phyloP scores from a whole-genome alignment of 495 filamentous ascomycete genomes.

The Daldinia grandis region DNA sequence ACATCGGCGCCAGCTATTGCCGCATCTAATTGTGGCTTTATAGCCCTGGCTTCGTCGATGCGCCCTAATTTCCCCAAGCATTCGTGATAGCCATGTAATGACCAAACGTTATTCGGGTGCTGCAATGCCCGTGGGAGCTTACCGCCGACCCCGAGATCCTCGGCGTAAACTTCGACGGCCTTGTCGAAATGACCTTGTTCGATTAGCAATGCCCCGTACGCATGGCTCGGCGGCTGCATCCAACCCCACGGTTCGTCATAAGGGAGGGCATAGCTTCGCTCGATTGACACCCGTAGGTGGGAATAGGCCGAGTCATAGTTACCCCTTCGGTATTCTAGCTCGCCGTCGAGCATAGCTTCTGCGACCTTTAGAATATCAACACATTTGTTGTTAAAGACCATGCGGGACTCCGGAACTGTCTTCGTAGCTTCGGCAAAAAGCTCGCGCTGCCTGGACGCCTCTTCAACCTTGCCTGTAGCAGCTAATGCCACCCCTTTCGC shows the following conservation, averaged over 20 bases:
- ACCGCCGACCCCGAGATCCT: slow-evolving; percentile 67
- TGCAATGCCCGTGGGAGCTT: slow-evolving; percentile 64
- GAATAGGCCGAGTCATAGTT: slow-evolving; percentile 64
- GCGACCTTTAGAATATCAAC: slow-evolving; percentile 67
- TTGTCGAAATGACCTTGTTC: slow-evolving; percentile 67
- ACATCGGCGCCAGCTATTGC: slow-evolving; percentile 67
- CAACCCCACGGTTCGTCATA: slow-evolving; percentile 77
- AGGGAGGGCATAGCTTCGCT: slow-evolving; percentile 63
- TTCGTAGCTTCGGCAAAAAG: slow-evolving; percentile 58
- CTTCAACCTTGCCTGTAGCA: slow-evolving; percentile 56
- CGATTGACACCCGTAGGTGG: slow-evolving; percentile 61
- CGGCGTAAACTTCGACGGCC: slow-evolving; percentile 63
- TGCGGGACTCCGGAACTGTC: slow-evolving; percentile 61
- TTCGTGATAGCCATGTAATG: slow-evolving; percentile 71
- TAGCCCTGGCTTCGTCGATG: slow-evolving; percentile 56
- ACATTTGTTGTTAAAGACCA: slow-evolving; percentile 71
- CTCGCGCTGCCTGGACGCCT: slow-evolving; percentile 56
- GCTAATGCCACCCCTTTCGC: slow-evolving; percentile 70
- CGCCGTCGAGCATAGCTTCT: slow-evolving; percentile 71
- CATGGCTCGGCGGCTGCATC: slow-evolving; percentile 74
- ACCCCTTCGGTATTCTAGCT: slow-evolving; percentile 69
- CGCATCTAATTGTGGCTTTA: slow-evolving; percentile 58
- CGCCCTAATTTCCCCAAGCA: slow-evolving; percentile 63
- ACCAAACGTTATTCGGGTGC: slow-evolving; percentile 75
- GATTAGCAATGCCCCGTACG: slow-evolving; percentile 68